Conservation (phyloP, 2,329 filamentous ascomycete genomes). For the Sporothrix schenckii region DNA sequence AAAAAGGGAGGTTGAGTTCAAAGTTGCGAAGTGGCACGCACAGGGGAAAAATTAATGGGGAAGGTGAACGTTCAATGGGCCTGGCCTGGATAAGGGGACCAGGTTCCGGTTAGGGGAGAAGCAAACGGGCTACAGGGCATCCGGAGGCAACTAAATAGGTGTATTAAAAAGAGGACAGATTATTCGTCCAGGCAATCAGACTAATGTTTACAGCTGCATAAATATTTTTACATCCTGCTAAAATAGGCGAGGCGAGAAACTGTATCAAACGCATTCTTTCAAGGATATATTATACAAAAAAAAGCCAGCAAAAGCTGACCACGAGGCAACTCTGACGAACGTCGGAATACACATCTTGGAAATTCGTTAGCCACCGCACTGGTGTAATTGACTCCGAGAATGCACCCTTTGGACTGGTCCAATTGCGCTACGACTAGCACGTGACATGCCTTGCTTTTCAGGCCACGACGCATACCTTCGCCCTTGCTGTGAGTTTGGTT, state of each 20-base stretch:
- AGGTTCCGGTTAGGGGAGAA: background rate
- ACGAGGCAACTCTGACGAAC: background rate
- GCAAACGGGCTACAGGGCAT: background rate
- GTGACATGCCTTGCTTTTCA: slow-evolving; percentile 16
- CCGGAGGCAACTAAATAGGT: background rate
- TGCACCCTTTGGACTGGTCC: background rate
- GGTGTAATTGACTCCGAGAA: background rate
- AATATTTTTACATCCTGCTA: too few relatives aligned
- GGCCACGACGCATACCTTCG: background rate
- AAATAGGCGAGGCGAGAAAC: background rate
- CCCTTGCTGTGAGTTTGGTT: background rate
- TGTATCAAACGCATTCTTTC: background rate
- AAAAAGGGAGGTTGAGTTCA: slow-evolving; percentile 22
- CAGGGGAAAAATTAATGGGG: slow-evolving; percentile 10
- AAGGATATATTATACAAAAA: background rate
- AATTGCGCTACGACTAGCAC: background rate
- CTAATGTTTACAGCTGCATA: background rate
- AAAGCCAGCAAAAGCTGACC: background rate
- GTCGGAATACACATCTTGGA: background rate
- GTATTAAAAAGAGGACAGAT: slow-evolving; percentile 19
- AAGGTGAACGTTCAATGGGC: background rate
- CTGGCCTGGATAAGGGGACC: background rate
- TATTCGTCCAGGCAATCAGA: slow-evolving; percentile 7
- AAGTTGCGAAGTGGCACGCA: slow-evolving; percentile 14
- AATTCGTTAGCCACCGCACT: background rate